Evolutionary conservation across 2,329 filamentous ascomycete genomes (phyloP).

Genomic region (Colletotrichum tamarilloi): DNA sequence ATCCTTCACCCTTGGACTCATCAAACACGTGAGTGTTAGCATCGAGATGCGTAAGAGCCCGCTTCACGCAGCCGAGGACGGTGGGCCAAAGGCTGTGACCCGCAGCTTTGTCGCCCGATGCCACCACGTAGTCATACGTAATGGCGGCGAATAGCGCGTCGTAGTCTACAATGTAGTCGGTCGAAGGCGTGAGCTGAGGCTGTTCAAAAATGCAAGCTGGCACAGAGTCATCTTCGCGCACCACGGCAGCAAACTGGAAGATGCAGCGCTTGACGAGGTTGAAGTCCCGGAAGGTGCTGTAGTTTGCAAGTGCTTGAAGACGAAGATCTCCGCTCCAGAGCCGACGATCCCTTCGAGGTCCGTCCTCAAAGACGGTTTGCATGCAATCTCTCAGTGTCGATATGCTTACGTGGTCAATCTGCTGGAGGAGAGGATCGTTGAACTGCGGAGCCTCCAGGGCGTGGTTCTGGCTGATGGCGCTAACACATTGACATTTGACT

Average conservation of each 20-base stretch:
- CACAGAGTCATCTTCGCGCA: slow-evolving; percentile 45
- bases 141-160: slow-evolving; percentile 47
- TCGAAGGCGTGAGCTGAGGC: slow-evolving; percentile 42
- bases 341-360: slow-evolving; percentile 48
- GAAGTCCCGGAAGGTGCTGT: slow-evolving; percentile 48
- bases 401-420: slow-evolving; percentile 45
- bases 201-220: slow-evolving; percentile 49
- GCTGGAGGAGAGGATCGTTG: slow-evolving; percentile 38
- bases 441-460: slow-evolving; percentile 36
- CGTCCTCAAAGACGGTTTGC: slow-evolving; percentile 52
- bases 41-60: slow-evolving; percentile 41
- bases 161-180: slow-evolving; percentile 51
- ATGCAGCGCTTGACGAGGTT: slow-evolving; percentile 48
- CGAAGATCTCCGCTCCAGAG: slow-evolving; percentile 50
- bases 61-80: slow-evolving; percentile 43
- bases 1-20: slow-evolving; percentile 33
- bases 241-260: slow-evolving; percentile 47
- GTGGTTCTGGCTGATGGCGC: slow-evolving; percentile 39
- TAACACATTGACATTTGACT: slow-evolving; percentile 43
- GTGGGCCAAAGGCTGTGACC: slow-evolving; percentile 45
- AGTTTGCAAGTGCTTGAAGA: slow-evolving; percentile 49
- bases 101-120: slow-evolving; percentile 43
- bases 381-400: slow-evolving; percentile 50
- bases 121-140: slow-evolving; percentile 46
- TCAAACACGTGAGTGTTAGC: slow-evolving; percentile 38